A percentile compares a stretch with the other conserved stretches of the same genome.
phyloP scores from a whole-genome alignment of 345 rosid genomes.

The Arabidopsis arenosa region DNA sequence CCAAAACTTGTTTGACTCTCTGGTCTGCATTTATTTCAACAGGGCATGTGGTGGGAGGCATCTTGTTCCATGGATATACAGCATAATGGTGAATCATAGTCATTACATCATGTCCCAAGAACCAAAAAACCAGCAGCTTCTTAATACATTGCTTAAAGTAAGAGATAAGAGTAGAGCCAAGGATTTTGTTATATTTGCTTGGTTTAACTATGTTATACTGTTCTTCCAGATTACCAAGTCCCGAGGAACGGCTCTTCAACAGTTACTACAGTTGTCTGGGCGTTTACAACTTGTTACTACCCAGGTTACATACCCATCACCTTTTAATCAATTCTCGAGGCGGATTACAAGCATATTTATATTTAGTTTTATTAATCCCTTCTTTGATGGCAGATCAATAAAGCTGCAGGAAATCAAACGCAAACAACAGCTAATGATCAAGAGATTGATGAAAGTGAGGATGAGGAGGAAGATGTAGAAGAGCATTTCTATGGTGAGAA shows the following conservation, averaged over 20 bases:
- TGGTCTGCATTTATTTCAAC: conserved; percentile 34
- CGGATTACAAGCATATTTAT: not conserved
- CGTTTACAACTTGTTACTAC: conserved; percentile 79
- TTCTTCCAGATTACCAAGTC: conserved; percentile 60
- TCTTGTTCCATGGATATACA: conserved; percentile 81
- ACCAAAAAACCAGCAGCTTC: conserved; percentile 50
- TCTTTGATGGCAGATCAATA: conserved; percentile 61
- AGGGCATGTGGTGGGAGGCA: conserved; percentile 62
- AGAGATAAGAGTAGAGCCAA: conserved; percentile 21
- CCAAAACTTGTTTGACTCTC: not conserved
- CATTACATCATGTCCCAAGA: conserved; percentile 60
- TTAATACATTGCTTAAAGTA: conserved; percentile 72
- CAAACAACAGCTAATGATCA: conserved; percentile 40
- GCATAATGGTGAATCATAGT: conserved; percentile 75
- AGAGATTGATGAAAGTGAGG: conserved; percentile 58
- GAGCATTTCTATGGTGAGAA: conserved; percentile 65
- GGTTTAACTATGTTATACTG: conserved; percentile 26
- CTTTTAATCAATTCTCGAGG: not conserved
- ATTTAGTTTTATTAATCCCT: not conserved
- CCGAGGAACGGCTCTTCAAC: conserved; percentile 65
- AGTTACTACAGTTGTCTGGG: conserved; percentile 78
- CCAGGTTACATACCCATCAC: conserved; percentile 57
- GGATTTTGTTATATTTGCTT: conserved; percentile 5
- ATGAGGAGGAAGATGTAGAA: conserved; percentile 67
- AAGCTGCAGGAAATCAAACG: conserved; percentile 53